Base-by-base conservation (phyloP, 768 basidiomycete genomes). In the Gloeostereum incarnatum region DNA sequence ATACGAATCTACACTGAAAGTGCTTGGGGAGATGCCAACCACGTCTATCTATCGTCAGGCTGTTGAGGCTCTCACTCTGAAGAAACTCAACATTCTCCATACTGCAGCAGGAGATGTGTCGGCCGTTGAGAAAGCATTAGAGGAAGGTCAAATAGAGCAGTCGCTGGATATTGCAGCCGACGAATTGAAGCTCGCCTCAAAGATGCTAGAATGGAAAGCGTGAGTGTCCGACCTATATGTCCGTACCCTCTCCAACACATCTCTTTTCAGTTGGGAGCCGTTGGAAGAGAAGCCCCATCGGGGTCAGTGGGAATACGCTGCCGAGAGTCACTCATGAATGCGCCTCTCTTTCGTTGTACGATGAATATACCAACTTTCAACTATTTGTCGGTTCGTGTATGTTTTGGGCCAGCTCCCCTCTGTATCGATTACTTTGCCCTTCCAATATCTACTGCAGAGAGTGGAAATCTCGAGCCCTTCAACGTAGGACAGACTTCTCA, bases 121-220 rank as follows among this genome's bases (percentile, higher is more conserved):
- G 13, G 58, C 62, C 6, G 85, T 71, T 6, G 93, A 96, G 65
- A 75, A 69, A 54, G 71, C 74, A 56, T 55, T 97, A 27, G 73
- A 81, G 35, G 87, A 87, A 55, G 88, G 90, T 0, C 78, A 88
- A 49, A 86, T 96, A 30, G 93, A 98, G 65, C 72, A 90, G 58
- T 73, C 84, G 23, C 51, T 98, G 49, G 72, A 77, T 47, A 77
- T 87, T 58, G 93, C 92, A 8, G 62, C 78, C 48, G 84, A 85
- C 52, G 93, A 98, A 59, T 65, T 89, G 40, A 66, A 63, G 39
- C 66, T 97, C 26, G 86, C 70, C 4, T 65, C 65, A 22, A 86
- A 86, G 61, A 86, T 96, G 82, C 53, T 81, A n/a, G 83, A 92
- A 54, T 98, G 90, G 91, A 94, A 93, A 65, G 75, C 86, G 93